phyloP scores from a whole-genome alignment of 1,139 yeast genomes.

The Geotrichum siamense region DNA sequence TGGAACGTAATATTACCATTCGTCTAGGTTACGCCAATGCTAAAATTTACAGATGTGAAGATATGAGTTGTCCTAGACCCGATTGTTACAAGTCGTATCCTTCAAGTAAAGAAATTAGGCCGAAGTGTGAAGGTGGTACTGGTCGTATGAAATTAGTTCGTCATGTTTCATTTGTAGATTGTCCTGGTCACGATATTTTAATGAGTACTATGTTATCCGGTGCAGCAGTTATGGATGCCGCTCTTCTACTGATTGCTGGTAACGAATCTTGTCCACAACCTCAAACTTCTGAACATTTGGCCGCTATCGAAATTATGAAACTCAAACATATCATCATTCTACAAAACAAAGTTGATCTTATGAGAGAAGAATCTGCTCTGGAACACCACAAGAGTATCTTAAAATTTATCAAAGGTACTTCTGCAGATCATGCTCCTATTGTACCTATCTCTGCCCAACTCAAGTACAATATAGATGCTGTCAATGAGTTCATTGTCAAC shows the following conservation, averaged over 20 bases:
- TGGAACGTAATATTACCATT: constrained; percentile 98
- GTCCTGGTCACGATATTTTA: constrained; percentile 99
- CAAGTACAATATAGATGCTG: constrained; percentile 97
- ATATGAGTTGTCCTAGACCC: constrained; percentile 84
- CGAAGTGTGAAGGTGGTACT: constrained; percentile 82
- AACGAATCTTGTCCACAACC: constrained; percentile 99
- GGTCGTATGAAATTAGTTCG: constrained; percentile 79
- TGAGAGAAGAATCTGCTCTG: constrained; percentile 94
- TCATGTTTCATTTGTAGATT: constrained; percentile 96
- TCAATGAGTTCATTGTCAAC: constrained; percentile 90
- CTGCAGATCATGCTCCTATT: constrained; percentile 98
- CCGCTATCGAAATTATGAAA: constrained; percentile 99
- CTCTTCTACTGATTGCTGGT: constrained; percentile 90
- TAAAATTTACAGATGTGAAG: constrained; percentile 89
- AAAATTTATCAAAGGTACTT: constrained; percentile 91
- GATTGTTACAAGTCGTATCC: constrained; percentile 92
- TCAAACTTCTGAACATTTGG: constrained; percentile 97
- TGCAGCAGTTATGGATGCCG: constrained; percentile 99
- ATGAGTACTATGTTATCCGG: constrained; percentile 99
- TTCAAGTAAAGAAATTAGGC: constrained; percentile 89
- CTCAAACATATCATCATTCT: constrained; percentile 92
- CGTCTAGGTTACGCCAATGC: constrained; percentile 99
- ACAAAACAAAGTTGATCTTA: constrained; percentile 96
- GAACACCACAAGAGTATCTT: constrained; percentile 92
- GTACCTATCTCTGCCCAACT: constrained; percentile 98